Base-by-base conservation (phyloP, 345 rosid species). In the Populus nigra region DNA sequence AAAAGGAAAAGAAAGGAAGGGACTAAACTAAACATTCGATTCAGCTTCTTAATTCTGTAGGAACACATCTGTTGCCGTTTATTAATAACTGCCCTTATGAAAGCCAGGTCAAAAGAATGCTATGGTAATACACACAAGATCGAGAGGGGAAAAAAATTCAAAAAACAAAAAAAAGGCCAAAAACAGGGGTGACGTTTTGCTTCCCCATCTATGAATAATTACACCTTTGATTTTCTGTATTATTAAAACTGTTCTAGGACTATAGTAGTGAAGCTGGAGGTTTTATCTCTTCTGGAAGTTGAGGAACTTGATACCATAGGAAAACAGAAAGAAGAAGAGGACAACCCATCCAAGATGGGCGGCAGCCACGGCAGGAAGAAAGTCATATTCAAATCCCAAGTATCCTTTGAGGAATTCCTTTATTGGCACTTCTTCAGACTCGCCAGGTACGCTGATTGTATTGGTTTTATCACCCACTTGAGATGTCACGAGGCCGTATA, bases 401-500 rank as follows among this genome's bases (percentile, higher is more conserved):
- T 35, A 62, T 0, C 80, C 53, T 69, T 90, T 85, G 22, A 94
- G 88, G 81, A 88, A 84, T n/a, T 7, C 39, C 70, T 89, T 90
- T 5, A 91, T 38, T 25, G 80, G 53, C 69, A 43, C 49, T 0
- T 65, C 71, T 6, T 74, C 77, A 1, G 57, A 33, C 71, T 43
- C 15, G 49, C 94, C 97, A 16, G 85, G 86, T n/a, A 94, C 72
- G 7, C 76, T 79, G 23, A 92, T 68, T 3, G 7, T 12, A 35
- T 77, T 1, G 4, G 82, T 76, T 5, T 41, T 80, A 80, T 94
- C 91, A 66, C 97, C 97, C 29, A 91, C 85, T 81, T 92, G 97
- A 74, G 91, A 85, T 18, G 96, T 84, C 62, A 92, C 80, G n/a
- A 94, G 84, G 3, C 94, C 97, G 20, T 92, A 88, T n/a, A 92